Percentiles rank a stretch among this genome's conserved stretches.
phyloP scores from a whole-genome alignment of 2,329 filamentous ascomycete genomes.

The Grosmannia clavigera region DNA sequence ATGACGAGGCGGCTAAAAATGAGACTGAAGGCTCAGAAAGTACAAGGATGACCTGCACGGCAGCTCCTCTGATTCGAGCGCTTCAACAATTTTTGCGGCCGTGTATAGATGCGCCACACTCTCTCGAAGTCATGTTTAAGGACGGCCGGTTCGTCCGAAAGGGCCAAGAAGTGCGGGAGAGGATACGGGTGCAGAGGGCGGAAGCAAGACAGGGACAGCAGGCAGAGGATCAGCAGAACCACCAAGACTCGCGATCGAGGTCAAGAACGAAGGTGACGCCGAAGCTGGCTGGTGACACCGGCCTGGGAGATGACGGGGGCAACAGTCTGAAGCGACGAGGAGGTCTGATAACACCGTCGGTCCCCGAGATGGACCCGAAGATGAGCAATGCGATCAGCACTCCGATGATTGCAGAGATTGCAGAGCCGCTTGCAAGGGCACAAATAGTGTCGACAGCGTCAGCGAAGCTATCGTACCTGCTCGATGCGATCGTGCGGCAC shows the following conservation, averaged over 20 bases:
- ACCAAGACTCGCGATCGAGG: neutral
- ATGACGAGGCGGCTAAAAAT: too few relatives aligned
- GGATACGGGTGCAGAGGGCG: slow-evolving; percentile 20
- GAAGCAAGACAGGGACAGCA: slow-evolving; percentile 28
- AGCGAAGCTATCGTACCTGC: slow-evolving; percentile 74
- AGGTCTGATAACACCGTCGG: slow-evolving; percentile 13
- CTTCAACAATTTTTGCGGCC: slow-evolving; percentile 41
- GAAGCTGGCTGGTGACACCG: slow-evolving; percentile 30
- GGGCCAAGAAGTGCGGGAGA: slow-evolving; percentile 14
- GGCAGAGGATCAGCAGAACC: neutral
- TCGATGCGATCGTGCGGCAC: slow-evolving; percentile 58
- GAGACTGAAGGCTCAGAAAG: slow-evolving; percentile 19
- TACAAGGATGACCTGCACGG: slow-evolving; percentile 27
- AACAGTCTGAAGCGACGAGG: slow-evolving; percentile 21
- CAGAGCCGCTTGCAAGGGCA: slow-evolving; percentile 42
- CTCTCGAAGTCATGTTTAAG: slow-evolving; percentile 34
- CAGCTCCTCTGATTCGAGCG: slow-evolving; percentile 35
- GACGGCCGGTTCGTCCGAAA: slow-evolving; percentile 28
- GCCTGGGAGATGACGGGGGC: slow-evolving; percentile 25
- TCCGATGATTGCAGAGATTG: slow-evolving; percentile 24
- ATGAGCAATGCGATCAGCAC: slow-evolving; percentile 8
- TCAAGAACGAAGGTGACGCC: slow-evolving; percentile 4
- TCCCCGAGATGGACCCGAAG: neutral
- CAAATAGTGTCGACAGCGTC: slow-evolving; percentile 69
- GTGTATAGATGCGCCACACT: slow-evolving; percentile 28